Evolutionary conservation across 257 asterid genomes (phyloP).

Genomic region (Ligustrum vulgare): DNA sequence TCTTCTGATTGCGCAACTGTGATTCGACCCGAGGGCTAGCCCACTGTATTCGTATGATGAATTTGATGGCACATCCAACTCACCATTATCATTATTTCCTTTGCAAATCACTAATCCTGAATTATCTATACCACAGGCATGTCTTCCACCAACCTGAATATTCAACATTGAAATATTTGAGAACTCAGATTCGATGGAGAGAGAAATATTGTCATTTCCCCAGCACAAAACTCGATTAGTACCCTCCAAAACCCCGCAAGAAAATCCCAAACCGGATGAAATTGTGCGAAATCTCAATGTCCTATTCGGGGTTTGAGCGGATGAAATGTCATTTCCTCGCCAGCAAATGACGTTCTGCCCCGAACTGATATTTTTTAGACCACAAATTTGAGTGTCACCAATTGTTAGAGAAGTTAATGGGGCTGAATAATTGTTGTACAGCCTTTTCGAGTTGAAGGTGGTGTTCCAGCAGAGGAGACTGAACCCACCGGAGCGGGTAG

Average conservation of each 20-base stretch:
- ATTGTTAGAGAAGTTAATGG: constrained; percentile 43
- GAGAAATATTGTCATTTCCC: constrained; percentile 42
- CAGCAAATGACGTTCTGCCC: constrained; percentile 47
- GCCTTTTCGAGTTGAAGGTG: constrained; percentile 46
- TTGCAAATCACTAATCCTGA: constrained; percentile 56
- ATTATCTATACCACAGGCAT: constrained; percentile 62
- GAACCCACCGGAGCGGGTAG: constrained; percentile 63
- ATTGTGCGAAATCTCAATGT: constrained; percentile 34
- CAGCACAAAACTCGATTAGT: constrained; percentile 54
- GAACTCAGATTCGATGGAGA: constrained; percentile 43
- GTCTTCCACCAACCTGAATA: constrained; percentile 57
- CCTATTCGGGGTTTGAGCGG: constrained; percentile 19
- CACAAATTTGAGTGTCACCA: constrained; percentile 72
- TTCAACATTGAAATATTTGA: constrained; percentile 45
- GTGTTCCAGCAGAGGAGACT: constrained; percentile 70
- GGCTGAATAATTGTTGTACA: constrained; percentile 42
- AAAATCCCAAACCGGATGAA: constrained; percentile 67
- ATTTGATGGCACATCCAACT: constrained; percentile 53
- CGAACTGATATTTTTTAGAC: constrained; percentile 34
- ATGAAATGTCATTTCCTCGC: constrained; percentile 42
- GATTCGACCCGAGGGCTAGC: constrained; percentile 62
- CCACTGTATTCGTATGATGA: constrained; percentile 35
- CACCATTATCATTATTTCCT: constrained; percentile 58
- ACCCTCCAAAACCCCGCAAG: constrained; percentile 53
- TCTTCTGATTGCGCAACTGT: constrained; percentile 64